Conservation (phyloP, 208 protist species). For the Leishmania guyanensis region DNA sequence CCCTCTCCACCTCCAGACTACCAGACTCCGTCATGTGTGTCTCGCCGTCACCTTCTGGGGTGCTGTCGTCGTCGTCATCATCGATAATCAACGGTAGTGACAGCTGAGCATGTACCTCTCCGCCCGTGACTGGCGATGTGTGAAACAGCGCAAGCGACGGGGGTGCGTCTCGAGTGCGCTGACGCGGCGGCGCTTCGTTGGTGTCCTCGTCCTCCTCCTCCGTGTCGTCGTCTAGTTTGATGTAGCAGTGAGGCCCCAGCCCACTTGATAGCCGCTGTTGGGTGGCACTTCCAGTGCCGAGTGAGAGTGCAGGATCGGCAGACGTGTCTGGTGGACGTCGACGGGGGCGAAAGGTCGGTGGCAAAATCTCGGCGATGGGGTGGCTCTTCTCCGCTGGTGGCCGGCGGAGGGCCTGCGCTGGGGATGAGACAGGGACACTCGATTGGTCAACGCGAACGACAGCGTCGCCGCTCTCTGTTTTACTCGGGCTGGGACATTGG, state of each 20-base stretch:
- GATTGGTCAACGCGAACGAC: neutral
- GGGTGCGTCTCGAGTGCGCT: neutral
- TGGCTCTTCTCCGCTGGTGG: slow-evolving; percentile 15
- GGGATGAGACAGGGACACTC: neutral
- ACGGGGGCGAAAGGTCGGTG: slow-evolving; percentile 65
- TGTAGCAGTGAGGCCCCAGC: slow-evolving; percentile 6
- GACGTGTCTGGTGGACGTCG: slow-evolving; percentile 25
- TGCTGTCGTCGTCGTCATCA: slow-evolving; percentile 13
- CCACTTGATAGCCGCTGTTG: neutral
- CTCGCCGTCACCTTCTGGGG: neutral
- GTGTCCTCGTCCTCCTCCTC: slow-evolving; percentile 18
- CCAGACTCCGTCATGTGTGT: neutral
- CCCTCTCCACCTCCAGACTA: neutral
- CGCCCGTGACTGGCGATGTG: slow-evolving; percentile 1
- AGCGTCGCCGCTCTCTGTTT: neutral
- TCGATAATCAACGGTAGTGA: slow-evolving; percentile 11
- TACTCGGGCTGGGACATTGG: neutral
- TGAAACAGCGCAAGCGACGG: neutral
- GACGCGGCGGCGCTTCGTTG: slow-evolving; percentile 6
- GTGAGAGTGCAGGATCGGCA: neutral
- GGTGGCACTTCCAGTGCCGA: neutral
- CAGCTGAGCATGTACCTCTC: neutral
- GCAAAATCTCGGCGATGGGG: slow-evolving; percentile 57
- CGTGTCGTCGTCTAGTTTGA: slow-evolving; percentile 23
- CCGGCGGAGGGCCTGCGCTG: slow-evolving; percentile 4